These are phyloP conservation scores for Malus hybrid DNA, from an alignment of 331 rosid genomes.

Conservation along the genomic window DNA sequence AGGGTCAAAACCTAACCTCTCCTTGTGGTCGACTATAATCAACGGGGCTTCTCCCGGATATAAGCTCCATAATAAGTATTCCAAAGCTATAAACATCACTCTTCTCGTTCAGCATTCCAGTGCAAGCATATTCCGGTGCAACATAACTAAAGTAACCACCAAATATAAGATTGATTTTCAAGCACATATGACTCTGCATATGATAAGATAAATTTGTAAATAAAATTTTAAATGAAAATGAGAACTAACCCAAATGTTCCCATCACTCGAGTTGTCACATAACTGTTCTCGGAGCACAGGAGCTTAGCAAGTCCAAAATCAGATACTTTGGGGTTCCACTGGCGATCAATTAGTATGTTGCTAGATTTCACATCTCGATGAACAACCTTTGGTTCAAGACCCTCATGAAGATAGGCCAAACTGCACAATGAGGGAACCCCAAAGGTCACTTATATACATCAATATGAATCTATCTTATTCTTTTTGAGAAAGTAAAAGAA, in stretches of 20 bases:
- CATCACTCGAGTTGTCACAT: slow-evolving; percentile 97
- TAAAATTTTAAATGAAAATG: neutral
- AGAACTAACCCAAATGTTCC: slow-evolving; percentile 96
- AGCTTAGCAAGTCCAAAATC: slow-evolving; percentile 99
- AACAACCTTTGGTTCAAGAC: slow-evolving; percentile 97
- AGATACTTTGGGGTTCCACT: slow-evolving; percentile 87
- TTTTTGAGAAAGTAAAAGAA: neutral
- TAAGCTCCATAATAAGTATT: slow-evolving; percentile 85
- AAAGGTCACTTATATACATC: slow-evolving; percentile 14
- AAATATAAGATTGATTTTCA: slow-evolving; percentile 9
- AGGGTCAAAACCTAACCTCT: slow-evolving; percentile 56
- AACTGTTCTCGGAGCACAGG: slow-evolving; percentile 71
- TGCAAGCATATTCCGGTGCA: slow-evolving; percentile 98
- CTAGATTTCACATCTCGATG: slow-evolving; percentile 96
- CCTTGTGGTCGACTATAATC: slow-evolving; percentile 79
- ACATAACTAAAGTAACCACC: slow-evolving; percentile 63
- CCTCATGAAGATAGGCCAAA: slow-evolving; percentile 97
- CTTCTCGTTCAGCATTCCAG: slow-evolving; percentile 95
- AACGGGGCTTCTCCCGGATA: slow-evolving; percentile 89
- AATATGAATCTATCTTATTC: neutral
- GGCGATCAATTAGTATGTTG: slow-evolving; percentile 82
- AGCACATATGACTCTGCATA: neutral
- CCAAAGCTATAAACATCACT: slow-evolving; percentile 96
- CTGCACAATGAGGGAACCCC: slow-evolving; percentile 32
- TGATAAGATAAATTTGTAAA: neutral